Base-by-base conservation (phyloP, 106 monocot genomes). In the Allium fistulosum region DNA sequence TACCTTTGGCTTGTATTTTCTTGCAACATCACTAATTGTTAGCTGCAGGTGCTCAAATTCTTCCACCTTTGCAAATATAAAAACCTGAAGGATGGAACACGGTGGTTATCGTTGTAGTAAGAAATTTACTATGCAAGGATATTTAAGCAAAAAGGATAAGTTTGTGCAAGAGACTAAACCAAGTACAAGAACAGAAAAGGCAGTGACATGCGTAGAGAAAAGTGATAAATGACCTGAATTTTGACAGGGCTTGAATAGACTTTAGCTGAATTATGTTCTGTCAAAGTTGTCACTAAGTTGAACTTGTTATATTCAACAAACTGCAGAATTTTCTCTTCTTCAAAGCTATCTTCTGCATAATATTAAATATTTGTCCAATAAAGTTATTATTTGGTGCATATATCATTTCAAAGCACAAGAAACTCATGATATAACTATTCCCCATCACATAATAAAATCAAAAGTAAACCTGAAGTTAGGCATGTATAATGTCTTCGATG, bases 261-360 rank as follows among this genome's bases (percentile, higher is more conserved):
- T 77, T 68, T 85, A 18, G 79, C 90, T 74, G 87, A 90, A 81
- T 93, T 90, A 37, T 81, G 78, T 55, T 99, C 92, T 28, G 93
- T 99, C 71, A 99, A 84, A 22, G 78, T 78, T 67, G 84, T 87
- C 71, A 99, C 72, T 71, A 93, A 81, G 61, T 92, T 73, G 52
- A 90, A 99, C 58, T 93, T 99, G 75, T 87, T 84, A 28, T 81
- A 71, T 57, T 87, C 85, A 18, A 93, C 58, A 78, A 99, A 99
- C 9, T 81, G 76, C 79, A 99, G 81, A 17, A 99, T 99, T 10
- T 78, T 79, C 61, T 77, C 80, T 71, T 85, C 87, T 67, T 79
- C 75, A 70, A 93, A 84, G 2, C 53, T 66, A 17, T 85, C 99
- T 55, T 77, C 97, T 92, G 84, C 74, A 82, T 75, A 72, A 53